phyloP scores from a whole-genome alignment of 768 basidiomycete genomes.

The Auricularia cornea region DNA sequence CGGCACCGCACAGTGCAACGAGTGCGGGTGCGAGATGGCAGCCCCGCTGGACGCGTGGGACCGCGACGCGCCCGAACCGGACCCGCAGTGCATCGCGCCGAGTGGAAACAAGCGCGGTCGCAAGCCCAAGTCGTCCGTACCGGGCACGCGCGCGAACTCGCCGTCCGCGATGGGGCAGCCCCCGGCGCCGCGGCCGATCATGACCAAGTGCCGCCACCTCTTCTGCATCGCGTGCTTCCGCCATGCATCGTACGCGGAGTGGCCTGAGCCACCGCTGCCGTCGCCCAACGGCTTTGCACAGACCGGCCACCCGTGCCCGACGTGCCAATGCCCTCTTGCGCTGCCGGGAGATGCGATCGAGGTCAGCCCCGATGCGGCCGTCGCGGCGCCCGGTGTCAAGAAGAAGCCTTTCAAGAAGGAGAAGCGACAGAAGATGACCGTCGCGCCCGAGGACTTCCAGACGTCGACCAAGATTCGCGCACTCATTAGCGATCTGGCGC shows the following conservation, averaged over 20 bases:
- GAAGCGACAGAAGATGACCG: conserved; percentile 49
- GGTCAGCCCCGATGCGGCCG: conserved; percentile 51
- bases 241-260: conserved; percentile 64
- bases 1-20: conserved; percentile 79
- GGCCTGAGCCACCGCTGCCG: conserved; percentile 45
- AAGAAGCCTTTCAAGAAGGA: conserved; percentile 60
- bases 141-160: neutral
- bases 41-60: conserved; percentile 35
- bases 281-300: neutral
- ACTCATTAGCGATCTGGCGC: conserved; percentile 69
- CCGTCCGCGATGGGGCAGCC: neutral
- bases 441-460: conserved; percentile 45
- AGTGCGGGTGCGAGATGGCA: conserved; percentile 75
- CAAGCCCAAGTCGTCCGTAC: conserved; percentile 22
- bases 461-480: conserved; percentile 86
- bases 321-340: conserved; percentile 62
- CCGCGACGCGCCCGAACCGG: conserved; percentile 37
- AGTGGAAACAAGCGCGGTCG: conserved; percentile 41
- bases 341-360: conserved; percentile 70
- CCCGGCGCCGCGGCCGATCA: conserved; percentile 47
- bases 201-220: conserved; percentile 92
- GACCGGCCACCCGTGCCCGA: conserved; percentile 50
- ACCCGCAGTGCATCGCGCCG: conserved; percentile 35
- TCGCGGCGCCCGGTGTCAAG: conserved; percentile 39
- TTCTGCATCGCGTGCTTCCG: conserved; percentile 87